phyloP scores from a whole-genome alignment of 345 rosid genomes.

The Eutrema heterophyllum region DNA sequence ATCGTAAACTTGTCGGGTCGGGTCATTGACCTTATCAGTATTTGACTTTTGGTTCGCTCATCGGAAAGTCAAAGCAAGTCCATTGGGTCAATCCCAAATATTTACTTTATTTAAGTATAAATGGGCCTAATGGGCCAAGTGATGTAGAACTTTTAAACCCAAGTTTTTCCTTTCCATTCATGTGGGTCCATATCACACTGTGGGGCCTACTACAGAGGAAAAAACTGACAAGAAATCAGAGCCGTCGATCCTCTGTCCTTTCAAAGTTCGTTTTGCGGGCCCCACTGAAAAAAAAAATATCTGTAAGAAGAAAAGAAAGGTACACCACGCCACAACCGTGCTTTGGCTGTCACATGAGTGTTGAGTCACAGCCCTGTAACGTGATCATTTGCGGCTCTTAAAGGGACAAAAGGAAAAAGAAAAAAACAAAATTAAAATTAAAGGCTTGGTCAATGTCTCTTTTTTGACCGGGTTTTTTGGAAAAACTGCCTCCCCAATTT shows the following conservation, averaged over 20 bases:
- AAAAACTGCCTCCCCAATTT: constrained; percentile 21
- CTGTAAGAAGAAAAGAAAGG: constrained; percentile 11
- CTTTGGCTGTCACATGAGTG: constrained; percentile 25
- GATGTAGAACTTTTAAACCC: not conserved
- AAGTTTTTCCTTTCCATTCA: not conserved
- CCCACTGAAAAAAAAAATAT: not conserved
- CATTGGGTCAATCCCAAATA: not conserved
- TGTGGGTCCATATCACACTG: not conserved
- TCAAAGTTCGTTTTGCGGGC: constrained; percentile 22
- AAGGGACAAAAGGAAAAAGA: not conserved
- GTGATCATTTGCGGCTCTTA: constrained; percentile 19
- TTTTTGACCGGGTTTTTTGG: constrained; percentile 28
- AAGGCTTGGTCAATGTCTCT: constrained; percentile 26
- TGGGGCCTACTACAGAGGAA: not conserved
- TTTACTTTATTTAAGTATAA: not conserved
- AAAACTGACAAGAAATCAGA: constrained; percentile 28
- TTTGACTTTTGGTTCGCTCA: not conserved
- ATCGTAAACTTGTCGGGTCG: constrained; percentile 12
- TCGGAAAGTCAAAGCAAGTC: not conserved
- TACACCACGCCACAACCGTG: constrained; percentile 29
- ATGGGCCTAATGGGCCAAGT: constrained; percentile 4
- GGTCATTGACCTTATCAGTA: constrained; percentile 9
- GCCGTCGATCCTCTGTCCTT: constrained; percentile 30
- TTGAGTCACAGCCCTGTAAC: constrained; percentile 20
- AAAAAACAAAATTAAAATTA: not conserved